Conservation (phyloP, 2,329 filamentous ascomycete genomes). For the Fusarium agapanthi region DNA sequence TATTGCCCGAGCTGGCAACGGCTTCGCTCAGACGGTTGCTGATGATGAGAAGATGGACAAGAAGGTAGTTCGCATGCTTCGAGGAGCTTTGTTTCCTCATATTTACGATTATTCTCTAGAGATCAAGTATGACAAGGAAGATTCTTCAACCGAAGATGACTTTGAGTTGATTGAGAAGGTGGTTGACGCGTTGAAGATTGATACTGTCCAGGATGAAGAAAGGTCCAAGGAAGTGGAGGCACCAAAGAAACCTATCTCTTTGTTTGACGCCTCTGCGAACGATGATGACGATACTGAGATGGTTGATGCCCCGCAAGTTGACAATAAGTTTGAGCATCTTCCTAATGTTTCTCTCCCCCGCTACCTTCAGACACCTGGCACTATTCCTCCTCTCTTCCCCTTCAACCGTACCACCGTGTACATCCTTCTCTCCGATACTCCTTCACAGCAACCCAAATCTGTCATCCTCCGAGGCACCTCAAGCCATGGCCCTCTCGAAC, state of each 20-base stretch:
- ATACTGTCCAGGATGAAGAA: conserved; percentile 18
- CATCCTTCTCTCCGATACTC: conserved; percentile 65
- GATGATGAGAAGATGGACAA: conserved; percentile 72
- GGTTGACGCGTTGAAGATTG: conserved; percentile 56
- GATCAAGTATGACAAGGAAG: conserved; percentile 61
- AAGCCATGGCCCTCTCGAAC: conserved; percentile 64
- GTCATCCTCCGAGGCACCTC: conserved; percentile 68
- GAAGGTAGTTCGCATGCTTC: conserved; percentile 78
- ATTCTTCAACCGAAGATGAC: conserved; percentile 53
- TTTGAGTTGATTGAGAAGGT: conserved; percentile 71
- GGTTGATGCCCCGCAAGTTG: conserved; percentile 26
- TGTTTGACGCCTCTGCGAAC: conserved; percentile 63
- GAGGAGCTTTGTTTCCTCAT: conserved; percentile 73
- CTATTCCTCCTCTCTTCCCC: conserved; percentile 71
- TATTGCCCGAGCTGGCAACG: conserved; percentile 62
- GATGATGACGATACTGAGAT: conserved; percentile 52
- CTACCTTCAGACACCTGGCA: conserved; percentile 69
- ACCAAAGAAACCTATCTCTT: conserved; percentile 59
- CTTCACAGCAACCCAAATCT: conserved; percentile 54
- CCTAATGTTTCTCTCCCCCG: conserved; percentile 62
- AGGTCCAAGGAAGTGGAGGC: conserved; percentile 6
- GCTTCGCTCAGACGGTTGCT: conserved; percentile 69
- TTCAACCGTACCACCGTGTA: conserved; percentile 74
- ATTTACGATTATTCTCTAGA: conserved; percentile 71
- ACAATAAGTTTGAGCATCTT: conserved; percentile 58